A percentile compares a stretch with the other conserved stretches of the same genome.
These are phyloP conservation scores for Ilex aquifolium DNA, from an alignment of 257 asterid species.

Conservation along the genomic window DNA sequence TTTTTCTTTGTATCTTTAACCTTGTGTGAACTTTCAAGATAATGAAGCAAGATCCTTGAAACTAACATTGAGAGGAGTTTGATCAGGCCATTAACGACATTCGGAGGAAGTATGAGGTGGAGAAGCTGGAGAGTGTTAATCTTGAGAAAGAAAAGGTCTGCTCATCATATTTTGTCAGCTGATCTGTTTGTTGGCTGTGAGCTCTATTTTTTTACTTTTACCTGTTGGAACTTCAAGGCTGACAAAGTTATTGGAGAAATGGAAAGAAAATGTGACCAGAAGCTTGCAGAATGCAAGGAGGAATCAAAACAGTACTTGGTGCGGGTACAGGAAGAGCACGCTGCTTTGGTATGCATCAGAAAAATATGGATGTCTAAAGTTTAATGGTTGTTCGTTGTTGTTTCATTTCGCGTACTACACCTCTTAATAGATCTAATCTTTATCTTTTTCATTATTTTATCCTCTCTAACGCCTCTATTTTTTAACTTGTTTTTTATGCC, in stretches of 20 bases:
- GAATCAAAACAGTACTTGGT: slow-evolving; percentile 59
- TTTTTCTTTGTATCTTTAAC: slow-evolving; percentile 8
- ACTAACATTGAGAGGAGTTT: slow-evolving; percentile 22
- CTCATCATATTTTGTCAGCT: slow-evolving; percentile 5
- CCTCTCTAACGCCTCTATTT: too few relatives aligned
- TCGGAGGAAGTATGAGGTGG: slow-evolving; percentile 74
- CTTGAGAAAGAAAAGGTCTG: slow-evolving; percentile 86
- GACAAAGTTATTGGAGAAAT: slow-evolving; percentile 54
- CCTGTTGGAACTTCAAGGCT: slow-evolving; percentile 46
- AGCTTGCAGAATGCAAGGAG: slow-evolving; percentile 62
- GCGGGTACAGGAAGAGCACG: slow-evolving; percentile 75
- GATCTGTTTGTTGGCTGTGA: not conserved
- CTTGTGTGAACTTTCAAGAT: slow-evolving; percentile 2
- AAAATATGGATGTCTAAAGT: too few relatives aligned
- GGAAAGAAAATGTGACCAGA: slow-evolving; percentile 52
- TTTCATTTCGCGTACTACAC: too few relatives aligned
- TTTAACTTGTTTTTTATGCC: too few relatives aligned
- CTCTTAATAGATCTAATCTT: too few relatives aligned
- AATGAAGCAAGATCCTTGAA: slow-evolving; percentile 1
- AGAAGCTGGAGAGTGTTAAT: slow-evolving; percentile 67
- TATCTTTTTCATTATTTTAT: too few relatives aligned
- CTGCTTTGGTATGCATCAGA: slow-evolving; percentile 53
- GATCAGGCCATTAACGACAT: slow-evolving; percentile 89
- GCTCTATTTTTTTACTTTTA: slow-evolving; percentile 14
- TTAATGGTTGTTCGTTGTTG: too few relatives aligned